Percentiles rank a stretch among this genome's conserved stretches.
These are phyloP conservation scores for Babjeviella inositovora DNA, from an alignment of 805 yeast genomes.

Conservation along the genomic window DNA sequence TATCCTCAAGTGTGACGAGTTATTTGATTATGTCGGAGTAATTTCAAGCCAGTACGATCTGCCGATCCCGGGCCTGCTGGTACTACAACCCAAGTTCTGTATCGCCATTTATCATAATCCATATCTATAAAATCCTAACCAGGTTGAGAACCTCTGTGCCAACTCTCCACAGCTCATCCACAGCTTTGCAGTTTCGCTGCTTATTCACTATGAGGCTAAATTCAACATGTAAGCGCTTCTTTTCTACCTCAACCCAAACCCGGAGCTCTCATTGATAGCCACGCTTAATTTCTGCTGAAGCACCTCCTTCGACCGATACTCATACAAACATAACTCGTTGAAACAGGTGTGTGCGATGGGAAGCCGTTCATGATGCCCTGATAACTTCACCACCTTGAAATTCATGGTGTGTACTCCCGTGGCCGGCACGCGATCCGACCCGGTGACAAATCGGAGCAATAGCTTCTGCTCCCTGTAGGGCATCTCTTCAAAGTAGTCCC, in stretches of 20 bases:
- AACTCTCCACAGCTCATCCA: no score
- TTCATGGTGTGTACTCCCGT: conserved; percentile 71
- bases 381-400: conserved; percentile 47
- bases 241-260: conserved; percentile 59
- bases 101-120: no score
- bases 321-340: conserved; percentile 70
- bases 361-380: conserved; percentile 25
- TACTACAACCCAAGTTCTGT: no score
- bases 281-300: conserved; percentile 38
- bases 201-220: no score
- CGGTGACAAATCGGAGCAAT: conserved; percentile 67
- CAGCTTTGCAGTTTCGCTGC: no score
- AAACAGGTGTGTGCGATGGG: conserved; percentile 93
- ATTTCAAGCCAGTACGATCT: no score
- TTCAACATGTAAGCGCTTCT: no score
- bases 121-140: no score
- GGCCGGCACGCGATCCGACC: conserved; percentile 86
- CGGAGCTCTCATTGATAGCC: conserved; percentile 71
- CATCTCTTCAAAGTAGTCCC: conserved; percentile 54
- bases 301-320: conserved; percentile 39
- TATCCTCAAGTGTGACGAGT: no score
- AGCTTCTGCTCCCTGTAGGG: conserved; percentile 34
- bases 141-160: no score
- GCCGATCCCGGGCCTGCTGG: no score
- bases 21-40: no score